Percentiles rank a stretch among this genome's conserved stretches.
Evolutionary conservation across 768 basidiomycete genomes (phyloP).

Genomic region (Leucosporidium yakuticum): DNA sequence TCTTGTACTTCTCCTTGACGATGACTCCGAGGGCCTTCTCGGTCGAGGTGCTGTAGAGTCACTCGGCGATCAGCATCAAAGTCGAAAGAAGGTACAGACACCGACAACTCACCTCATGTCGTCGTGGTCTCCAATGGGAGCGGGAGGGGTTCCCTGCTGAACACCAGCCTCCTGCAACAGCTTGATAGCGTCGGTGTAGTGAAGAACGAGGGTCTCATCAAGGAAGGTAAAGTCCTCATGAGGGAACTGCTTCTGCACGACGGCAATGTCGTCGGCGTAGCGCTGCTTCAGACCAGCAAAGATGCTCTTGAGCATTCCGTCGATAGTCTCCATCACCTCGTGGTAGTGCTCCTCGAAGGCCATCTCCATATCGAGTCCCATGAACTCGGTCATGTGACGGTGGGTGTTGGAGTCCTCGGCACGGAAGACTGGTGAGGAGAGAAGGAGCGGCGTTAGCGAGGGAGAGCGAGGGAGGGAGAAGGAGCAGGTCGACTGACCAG

Average conservation of each 20-base stretch:
- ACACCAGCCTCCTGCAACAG: slow-evolving; percentile 82
- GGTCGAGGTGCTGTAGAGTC: slow-evolving; percentile 71
- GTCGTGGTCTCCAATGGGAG: slow-evolving; percentile 60
- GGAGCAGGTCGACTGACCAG: slow-evolving; percentile 39
- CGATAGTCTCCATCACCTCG: slow-evolving; percentile 89
- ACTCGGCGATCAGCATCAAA: not conserved
- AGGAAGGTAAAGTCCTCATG: slow-evolving; percentile 94
- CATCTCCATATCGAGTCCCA: slow-evolving; percentile 99
- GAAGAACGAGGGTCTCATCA: slow-evolving; percentile 76
- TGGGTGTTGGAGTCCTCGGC: slow-evolving; percentile 97
- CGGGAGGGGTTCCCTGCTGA: slow-evolving; percentile 44
- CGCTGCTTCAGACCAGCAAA: slow-evolving; percentile 74
- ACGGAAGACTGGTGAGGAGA: slow-evolving; percentile 68
- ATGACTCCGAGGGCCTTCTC: slow-evolving; percentile 87
- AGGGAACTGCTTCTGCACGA: slow-evolving; percentile 78
- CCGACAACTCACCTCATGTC: slow-evolving; percentile 61
- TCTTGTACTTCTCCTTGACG: slow-evolving; percentile 87
- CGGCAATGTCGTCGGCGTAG: slow-evolving; percentile 74
- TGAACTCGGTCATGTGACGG: slow-evolving; percentile 96
- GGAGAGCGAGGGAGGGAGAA: not conserved
- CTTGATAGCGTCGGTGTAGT: slow-evolving; percentile 80
- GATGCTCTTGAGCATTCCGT: slow-evolving; percentile 74
- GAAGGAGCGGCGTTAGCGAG: not conserved
- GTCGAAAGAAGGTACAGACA: slow-evolving; percentile 8
- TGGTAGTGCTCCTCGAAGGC: slow-evolving; percentile 97